Evolutionary conservation across 2,329 filamentous ascomycete genomes (phyloP).

Genomic region (Emergomyces africanus): DNA sequence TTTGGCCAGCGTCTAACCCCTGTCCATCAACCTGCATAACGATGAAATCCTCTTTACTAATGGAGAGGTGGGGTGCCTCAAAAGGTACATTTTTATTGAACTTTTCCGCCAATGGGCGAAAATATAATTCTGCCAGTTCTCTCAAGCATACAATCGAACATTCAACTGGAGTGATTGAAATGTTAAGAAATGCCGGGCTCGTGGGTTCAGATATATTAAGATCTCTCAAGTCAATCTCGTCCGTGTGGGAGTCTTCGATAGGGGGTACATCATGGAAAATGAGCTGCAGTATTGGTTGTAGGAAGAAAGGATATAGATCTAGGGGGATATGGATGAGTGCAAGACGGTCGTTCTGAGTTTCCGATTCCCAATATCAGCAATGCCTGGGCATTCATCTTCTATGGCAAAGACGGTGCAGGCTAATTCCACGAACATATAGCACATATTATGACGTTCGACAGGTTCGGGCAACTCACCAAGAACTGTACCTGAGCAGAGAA

Average conservation of each 20-base stretch:
- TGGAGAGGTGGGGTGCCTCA: slow-evolving; percentile 43
- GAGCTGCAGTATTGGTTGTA: slow-evolving; percentile 77
- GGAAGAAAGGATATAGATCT: slow-evolving; percentile 59
- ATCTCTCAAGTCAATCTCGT: slow-evolving; percentile 27
- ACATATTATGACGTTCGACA: neutral
- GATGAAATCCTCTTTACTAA: slow-evolving; percentile 73
- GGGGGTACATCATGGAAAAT: slow-evolving; percentile 50
- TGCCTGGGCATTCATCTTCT: neutral
- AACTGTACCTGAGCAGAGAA: slow-evolving; percentile 10
- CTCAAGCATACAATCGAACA: slow-evolving; percentile 84
- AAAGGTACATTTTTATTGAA: slow-evolving; percentile 38
- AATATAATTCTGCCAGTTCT: slow-evolving; percentile 59
- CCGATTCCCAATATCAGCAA: slow-evolving; percentile 2
- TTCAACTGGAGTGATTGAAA: slow-evolving; percentile 84
- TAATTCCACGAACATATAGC: neutral
- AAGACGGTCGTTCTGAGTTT: slow-evolving; percentile 66
- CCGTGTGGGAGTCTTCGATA: slow-evolving; percentile 22
- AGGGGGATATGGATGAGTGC: slow-evolving; percentile 85
- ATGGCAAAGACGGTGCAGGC: neutral
- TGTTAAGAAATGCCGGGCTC: slow-evolving; percentile 74
- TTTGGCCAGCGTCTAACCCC: slow-evolving; percentile 78
- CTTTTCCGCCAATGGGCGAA: slow-evolving; percentile 54
- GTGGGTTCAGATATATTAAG: slow-evolving; percentile 26
- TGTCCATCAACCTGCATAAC: slow-evolving; percentile 83
- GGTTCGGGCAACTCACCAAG: slow-evolving; percentile 4